Conservation (phyloP, 2,329 filamentous ascomycete species). For the Myriangium duriaei region DNA sequence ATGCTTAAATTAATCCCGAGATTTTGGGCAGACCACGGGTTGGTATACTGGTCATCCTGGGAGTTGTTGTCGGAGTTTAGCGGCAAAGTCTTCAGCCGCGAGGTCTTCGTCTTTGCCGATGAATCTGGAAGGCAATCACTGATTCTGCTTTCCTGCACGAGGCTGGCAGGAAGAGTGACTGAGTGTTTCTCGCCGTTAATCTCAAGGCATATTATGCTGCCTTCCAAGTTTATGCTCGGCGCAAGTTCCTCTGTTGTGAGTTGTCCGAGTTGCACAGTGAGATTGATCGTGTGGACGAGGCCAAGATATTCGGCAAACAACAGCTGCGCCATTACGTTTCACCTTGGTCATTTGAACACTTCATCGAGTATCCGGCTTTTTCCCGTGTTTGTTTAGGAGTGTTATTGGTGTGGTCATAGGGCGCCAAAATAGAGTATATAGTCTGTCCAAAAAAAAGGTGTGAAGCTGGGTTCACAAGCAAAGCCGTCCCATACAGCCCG, state of each 20-base stretch:
- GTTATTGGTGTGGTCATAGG: too few species aligned
- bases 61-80: neutral
- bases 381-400: too few species aligned
- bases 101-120: slow-evolving; percentile 1
- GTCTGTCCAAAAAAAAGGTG: too few species aligned
- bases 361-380: too few species aligned
- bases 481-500: too few species aligned
- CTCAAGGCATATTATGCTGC: too few species aligned
- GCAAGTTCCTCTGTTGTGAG: neutral
- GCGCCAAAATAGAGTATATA: too few species aligned
- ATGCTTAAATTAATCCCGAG: neutral
- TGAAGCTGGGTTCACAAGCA: too few species aligned
- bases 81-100: neutral
- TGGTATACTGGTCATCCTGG: neutral
- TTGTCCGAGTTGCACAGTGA: slow-evolving; percentile 4
- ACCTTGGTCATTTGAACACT: too few species aligned
- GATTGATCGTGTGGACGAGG: slow-evolving; percentile 6
- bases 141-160: neutral
- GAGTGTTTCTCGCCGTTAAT: too few species aligned
- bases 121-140: slow-evolving; percentile 1
- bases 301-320: slow-evolving; percentile 7
- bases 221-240: too few species aligned
- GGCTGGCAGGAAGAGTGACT: neutral
- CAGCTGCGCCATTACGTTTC: slow-evolving; percentile 1
- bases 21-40: slow-evolving; percentile 2